A percentile compares a stretch with the other conserved stretches of the same genome.
Evolutionary conservation across 768 basidiomycete genomes (phyloP).

Genomic region (Hortiboletus flavorubellus): DNA sequence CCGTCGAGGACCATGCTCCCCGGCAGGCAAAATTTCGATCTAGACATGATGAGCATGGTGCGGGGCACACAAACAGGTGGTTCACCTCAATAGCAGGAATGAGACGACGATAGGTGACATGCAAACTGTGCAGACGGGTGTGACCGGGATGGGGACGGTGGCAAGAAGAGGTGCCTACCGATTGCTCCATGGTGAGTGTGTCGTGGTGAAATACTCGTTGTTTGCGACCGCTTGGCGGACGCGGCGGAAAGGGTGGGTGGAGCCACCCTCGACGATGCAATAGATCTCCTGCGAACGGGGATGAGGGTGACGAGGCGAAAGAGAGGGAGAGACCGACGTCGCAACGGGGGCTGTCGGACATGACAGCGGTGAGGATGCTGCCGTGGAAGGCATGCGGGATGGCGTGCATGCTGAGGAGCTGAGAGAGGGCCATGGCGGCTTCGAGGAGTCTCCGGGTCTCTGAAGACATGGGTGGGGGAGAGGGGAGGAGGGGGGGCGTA

Average conservation of each 20-base stretch:
- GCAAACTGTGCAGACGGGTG: conserved; percentile 46
- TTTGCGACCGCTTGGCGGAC: conserved; percentile 72
- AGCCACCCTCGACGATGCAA: conserved; percentile 79
- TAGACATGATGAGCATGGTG: conserved; percentile 26
- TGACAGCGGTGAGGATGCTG: conserved; percentile 63
- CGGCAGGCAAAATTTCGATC: conserved; percentile 83
- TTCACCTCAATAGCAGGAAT: conserved; percentile 77
- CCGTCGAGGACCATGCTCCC: conserved; percentile 75
- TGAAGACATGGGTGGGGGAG: conserved; percentile 45
- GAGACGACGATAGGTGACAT: conserved; percentile 68
- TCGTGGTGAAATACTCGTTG: conserved; percentile 60
- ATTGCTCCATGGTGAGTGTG: conserved; percentile 83
- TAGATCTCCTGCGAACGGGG: conserved; percentile 63
- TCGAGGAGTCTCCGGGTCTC: conserved; percentile 74
- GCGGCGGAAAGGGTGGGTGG: conserved; percentile 71
- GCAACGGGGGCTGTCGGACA: conserved; percentile 60
- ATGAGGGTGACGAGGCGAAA: conserved; percentile 7
- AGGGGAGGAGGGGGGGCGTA: conserved; percentile 20
- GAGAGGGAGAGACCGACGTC: conserved; percentile 48
- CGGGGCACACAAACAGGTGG: not conserved
- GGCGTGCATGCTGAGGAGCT: conserved; percentile 48
- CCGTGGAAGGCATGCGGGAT: conserved; percentile 85
- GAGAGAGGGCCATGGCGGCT: conserved; percentile 73
- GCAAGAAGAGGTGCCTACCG: conserved; percentile 42
- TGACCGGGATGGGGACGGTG: conserved; percentile 6